These are phyloP conservation scores for Penicillium riverlandense DNA, from an alignment of 495 filamentous ascomycete genomes.

Conservation along the genomic window DNA sequence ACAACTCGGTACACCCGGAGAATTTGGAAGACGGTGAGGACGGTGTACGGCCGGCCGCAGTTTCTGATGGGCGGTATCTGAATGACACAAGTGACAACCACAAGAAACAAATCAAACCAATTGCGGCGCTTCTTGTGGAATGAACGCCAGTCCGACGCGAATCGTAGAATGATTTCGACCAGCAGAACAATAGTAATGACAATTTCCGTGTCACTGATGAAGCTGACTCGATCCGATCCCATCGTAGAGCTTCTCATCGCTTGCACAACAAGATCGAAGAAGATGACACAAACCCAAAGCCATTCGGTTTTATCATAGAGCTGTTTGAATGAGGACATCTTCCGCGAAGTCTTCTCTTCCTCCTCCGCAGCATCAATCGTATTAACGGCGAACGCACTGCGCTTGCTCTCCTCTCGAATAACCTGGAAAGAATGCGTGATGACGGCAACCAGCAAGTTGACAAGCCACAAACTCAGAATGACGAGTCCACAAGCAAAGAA, in stretches of 20 bases:
- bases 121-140: constrained; percentile 71
- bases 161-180: constrained; percentile 74
- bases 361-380: constrained; percentile 44
- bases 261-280: constrained; percentile 68
- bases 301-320: constrained; percentile 65
- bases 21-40: constrained; percentile 91
- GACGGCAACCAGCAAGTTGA: constrained; percentile 93
- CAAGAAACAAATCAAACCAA: constrained; percentile 72
- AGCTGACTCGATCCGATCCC: constrained; percentile 42
- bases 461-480: constrained; percentile 93
- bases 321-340: constrained; percentile 51
- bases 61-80: constrained; percentile 75
- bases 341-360: constrained; percentile 29
- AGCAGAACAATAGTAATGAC: constrained; percentile 74
- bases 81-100: constrained; percentile 74
- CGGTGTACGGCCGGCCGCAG: constrained; percentile 72
- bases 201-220: constrained; percentile 63
- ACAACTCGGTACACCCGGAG: constrained; percentile 88
- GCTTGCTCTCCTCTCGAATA: constrained; percentile 91
- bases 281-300: constrained; percentile 77
- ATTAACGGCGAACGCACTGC: constrained; percentile 83
- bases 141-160: constrained; percentile 66
- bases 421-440: constrained; percentile 99
- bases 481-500: constrained; percentile 85
- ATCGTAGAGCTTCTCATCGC: constrained; percentile 69